These are phyloP conservation scores for Diplodia sapinea DNA, from an alignment of 2,329 filamentous ascomycete genomes.

Conservation along the genomic window DNA sequence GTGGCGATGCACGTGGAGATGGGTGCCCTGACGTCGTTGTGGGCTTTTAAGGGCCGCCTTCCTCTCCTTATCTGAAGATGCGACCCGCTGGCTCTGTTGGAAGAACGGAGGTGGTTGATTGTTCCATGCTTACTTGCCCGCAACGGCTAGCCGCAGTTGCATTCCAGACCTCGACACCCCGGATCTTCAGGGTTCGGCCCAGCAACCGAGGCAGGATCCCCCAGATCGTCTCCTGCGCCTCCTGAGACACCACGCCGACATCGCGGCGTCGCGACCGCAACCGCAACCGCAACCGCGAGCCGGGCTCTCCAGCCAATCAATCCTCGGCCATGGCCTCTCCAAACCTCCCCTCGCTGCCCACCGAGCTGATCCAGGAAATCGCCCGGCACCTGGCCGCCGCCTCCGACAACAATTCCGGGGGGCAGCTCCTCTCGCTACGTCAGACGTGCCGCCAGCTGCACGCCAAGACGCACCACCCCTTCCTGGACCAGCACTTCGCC, in stretches of 20 bases:
- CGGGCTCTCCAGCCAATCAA: neutral
- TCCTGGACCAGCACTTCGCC: neutral
- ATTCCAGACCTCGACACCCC: neutral
- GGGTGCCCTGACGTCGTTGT: neutral
- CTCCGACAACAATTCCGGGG: neutral
- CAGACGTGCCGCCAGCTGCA: neutral
- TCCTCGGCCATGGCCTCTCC: neutral
- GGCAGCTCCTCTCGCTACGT: neutral
- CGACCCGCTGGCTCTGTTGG: neutral
- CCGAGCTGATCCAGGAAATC: constrained; percentile 18
- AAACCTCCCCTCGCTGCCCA: neutral
- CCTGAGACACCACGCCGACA: neutral
- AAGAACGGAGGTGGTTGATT: too few relatives aligned
- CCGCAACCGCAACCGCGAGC: neutral
- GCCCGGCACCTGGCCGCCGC: neutral
- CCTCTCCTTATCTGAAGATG: neutral
- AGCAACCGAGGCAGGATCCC: neutral
- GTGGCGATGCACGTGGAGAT: constrained; percentile 8
- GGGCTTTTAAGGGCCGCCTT: neutral
- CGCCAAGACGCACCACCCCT: constrained; percentile 19
- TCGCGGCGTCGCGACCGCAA: too few relatives aligned
- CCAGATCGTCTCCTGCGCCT: neutral
- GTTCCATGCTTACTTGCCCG: neutral
- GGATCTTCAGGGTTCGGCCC: constrained; percentile 10
- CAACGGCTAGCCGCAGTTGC: neutral